phyloP scores from a whole-genome alignment of 2,329 filamentous ascomycete species.

The Moelleriella libera region DNA sequence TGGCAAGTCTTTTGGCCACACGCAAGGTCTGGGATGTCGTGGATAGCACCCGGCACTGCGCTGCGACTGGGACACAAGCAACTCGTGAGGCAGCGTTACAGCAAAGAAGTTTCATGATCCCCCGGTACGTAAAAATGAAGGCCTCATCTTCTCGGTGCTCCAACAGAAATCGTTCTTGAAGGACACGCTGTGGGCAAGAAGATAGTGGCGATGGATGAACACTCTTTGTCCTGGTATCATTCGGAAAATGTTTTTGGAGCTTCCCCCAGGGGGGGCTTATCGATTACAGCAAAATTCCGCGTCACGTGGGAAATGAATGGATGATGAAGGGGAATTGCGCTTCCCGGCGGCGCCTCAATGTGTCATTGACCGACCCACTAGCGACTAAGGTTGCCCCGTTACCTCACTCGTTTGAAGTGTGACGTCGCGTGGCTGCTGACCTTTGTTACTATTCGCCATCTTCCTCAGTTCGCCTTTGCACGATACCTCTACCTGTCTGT shows the following conservation, averaged over 20 bases:
- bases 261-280: too few species aligned
- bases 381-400: background rate
- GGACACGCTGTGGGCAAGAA: background rate
- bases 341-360: background rate
- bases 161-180: background rate
- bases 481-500: background rate
- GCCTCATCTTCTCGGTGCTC: background rate
- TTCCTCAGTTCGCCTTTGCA: background rate
- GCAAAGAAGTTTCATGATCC: slow-evolving; percentile 16
- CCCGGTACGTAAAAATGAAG: background rate
- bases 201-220: background rate
- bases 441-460: background rate
- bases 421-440: slow-evolving; percentile 1
- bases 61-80: slow-evolving; percentile 6
- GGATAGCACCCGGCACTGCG: slow-evolving; percentile 4
- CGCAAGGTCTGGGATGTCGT: background rate
- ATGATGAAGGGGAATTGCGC: too few species aligned
- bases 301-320: too few species aligned
- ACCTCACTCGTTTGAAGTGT: background rate
- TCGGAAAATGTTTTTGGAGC: too few species aligned
- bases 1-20: background rate
- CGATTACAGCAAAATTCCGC: too few species aligned
- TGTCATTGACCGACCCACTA: background rate
- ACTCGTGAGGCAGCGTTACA: slow-evolving; percentile 12
- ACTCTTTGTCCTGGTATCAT: background rate